Base-by-base conservation (phyloP, 352 stramenopile species). In the Plasmopara halstedii region DNA sequence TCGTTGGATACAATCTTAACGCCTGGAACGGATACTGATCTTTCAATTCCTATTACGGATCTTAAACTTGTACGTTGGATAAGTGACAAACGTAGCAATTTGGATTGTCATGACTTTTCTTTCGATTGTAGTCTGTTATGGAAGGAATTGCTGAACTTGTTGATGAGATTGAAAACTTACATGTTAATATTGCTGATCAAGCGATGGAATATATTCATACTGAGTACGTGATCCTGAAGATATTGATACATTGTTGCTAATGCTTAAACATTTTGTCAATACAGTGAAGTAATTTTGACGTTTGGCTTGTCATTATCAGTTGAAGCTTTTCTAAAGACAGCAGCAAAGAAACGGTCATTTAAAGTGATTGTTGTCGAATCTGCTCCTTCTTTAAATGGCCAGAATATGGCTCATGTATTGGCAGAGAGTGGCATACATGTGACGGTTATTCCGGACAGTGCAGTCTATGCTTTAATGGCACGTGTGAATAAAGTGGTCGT, bases 401-500 rank as follows among this genome's bases (percentile, higher is more conserved):
- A 98, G 52, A 57, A 62, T 11, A 85, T 77, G 82, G 94, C 90
- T 6, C 88, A 94, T 50, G 76, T 67, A 26, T 70, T 98, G 17
- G 85, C 88, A 8, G 69, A 94, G 59, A 82, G 77, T 21, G 90
- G 86, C 6, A 95, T 98, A 32, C 79, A 97, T 46, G 92, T 94
- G 27, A 98, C 91, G 21, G 77, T 99, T 14, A 98, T 99, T 63
- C 87, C 88, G 9, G 96, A 99, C 67, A 96, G 87, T 51, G 94
- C 94, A 5, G 92, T 98, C 27, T 98, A 97, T 59, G 95, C 94
- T 11, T 92, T 99, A 56, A 99, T 99, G 96, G 90, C 94, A 15
- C 84, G 96, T 19, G 94, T 99, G 25, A 99, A 99, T 76, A 98
- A 98, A 67, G 88, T 97, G 11, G 81, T 97, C 35, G 70, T 99